Evolutionary conservation across 2,329 filamentous ascomycete species (phyloP).

Genomic region (Amauroascus niger): DNA sequence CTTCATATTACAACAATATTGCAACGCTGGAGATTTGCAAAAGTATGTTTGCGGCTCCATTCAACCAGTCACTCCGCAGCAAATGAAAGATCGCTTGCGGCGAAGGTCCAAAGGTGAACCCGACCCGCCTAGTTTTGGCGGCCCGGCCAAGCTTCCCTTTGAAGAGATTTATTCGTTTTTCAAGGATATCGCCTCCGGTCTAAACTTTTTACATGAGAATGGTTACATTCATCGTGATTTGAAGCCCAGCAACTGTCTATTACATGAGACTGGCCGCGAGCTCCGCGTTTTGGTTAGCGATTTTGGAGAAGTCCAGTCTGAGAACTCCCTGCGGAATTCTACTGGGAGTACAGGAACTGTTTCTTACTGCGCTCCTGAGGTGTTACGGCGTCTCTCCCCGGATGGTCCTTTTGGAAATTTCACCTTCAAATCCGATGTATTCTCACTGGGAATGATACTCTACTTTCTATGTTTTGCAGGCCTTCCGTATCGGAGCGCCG

Average conservation of each 20-base stretch:
- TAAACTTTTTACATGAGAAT: conserved; percentile 79
- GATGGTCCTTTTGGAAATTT: conserved; percentile 79
- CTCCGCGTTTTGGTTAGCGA: conserved; percentile 85
- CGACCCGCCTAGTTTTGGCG: conserved; percentile 49
- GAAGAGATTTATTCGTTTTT: conserved; percentile 97
- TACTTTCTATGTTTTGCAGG: conserved; percentile 95
- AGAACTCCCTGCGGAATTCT: conserved; percentile 70
- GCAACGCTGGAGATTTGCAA: conserved; percentile 84
- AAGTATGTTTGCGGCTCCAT: conserved; percentile 69
- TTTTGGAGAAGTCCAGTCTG: conserved; percentile 90
- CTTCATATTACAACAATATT: conserved; percentile 96
- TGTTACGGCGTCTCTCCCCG: conserved; percentile 55
- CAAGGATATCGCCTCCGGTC: conserved; percentile 82
- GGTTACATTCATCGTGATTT: conserved; percentile 94
- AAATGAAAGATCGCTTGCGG: conserved; percentile 78
- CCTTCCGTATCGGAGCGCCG: conserved; percentile 75
- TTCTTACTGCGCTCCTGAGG: conserved; percentile 94
- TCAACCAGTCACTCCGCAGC: conserved; percentile 61
- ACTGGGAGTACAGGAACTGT: conserved; percentile 93
- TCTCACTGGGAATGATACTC: conserved; percentile 94
- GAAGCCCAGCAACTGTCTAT: conserved; percentile 88
- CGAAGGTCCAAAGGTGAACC: conserved; percentile 68
- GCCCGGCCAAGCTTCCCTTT: conserved; percentile 54
- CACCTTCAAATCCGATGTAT: conserved; percentile 95
- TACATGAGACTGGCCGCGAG: conserved; percentile 64